phyloP scores from a whole-genome alignment of 345 rosid genomes.

The Acer campestre region DNA sequence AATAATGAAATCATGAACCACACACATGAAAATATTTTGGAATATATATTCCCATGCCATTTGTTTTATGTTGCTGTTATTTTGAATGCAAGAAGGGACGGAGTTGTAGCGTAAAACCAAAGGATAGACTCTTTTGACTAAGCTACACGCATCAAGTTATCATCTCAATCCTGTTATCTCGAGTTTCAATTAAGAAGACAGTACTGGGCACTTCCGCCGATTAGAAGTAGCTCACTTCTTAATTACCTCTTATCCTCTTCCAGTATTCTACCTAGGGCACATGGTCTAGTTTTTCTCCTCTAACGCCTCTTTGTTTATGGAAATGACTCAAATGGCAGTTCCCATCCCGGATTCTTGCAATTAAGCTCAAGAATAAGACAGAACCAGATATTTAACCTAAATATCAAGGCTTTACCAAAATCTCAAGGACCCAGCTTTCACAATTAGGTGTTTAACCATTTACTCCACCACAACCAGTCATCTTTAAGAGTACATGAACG shows the following conservation, averaged over 20 bases:
- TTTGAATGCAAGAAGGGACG: not conserved
- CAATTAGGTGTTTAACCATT: not conserved
- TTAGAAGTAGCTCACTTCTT: not conserved
- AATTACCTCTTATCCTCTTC: not conserved
- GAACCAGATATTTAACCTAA: not conserved
- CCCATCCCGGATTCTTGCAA: not conserved
- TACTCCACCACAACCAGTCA: not conserved
- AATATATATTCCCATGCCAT: not conserved
- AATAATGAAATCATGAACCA: not conserved
- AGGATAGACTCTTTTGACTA: not conserved
- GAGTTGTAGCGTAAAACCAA: not conserved
- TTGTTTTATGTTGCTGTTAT: not conserved
- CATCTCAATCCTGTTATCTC: not conserved
- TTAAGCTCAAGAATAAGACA: not conserved
- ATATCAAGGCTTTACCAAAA: not conserved
- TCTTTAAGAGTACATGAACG: not conserved
- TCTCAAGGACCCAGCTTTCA: not conserved
- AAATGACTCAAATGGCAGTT: not conserved
- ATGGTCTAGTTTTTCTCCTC: not conserved
- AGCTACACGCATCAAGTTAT: not conserved
- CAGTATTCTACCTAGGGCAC: not conserved
- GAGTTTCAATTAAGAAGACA: not conserved
- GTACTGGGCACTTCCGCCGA: not conserved
- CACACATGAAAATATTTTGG: not conserved
- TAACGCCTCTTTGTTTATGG: not conserved